phyloP scores from a whole-genome alignment of 1,284 basidiomycete species.

The Trichosporon sp. region DNA sequence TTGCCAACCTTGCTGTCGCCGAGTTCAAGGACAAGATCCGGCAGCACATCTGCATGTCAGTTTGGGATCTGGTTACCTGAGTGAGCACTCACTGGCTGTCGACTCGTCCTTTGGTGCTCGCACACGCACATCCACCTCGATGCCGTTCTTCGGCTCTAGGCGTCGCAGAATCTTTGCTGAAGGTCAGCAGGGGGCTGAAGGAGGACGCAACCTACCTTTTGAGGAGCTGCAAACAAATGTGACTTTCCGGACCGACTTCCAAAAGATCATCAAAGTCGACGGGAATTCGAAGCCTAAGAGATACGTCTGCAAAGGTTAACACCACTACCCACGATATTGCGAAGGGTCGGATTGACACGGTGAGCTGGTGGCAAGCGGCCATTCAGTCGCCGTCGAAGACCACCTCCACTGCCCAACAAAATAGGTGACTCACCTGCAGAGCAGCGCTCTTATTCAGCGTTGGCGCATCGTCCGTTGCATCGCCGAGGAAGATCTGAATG shows the following conservation, averaged over 20 bases:
- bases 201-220: conserved; percentile 61
- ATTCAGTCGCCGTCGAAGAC: too few relatives aligned
- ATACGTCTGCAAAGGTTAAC: conserved; percentile 64
- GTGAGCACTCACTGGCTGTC: conserved; percentile 20
- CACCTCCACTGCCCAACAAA: too few relatives aligned
- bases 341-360: too few relatives aligned
- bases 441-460: conserved; percentile 81
- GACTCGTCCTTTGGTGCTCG: conserved; percentile 41
- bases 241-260: conserved; percentile 55
- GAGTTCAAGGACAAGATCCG: conserved; percentile 31
- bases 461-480: conserved; percentile 74
- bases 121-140: conserved; percentile 40
- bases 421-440: conserved; percentile 62
- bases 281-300: conserved; percentile 95
- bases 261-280: conserved; percentile 79
- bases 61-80: not conserved
- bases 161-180: conserved; percentile 46
- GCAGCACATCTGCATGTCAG: conserved; percentile 25
- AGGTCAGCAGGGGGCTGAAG: not conserved
- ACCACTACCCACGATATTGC: not conserved
- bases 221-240: conserved; percentile 78
- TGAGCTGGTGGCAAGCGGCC: too few relatives aligned
- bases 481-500: conserved; percentile 72
- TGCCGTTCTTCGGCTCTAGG: conserved; percentile 26
- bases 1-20: conserved; percentile 41